A percentile compares a stretch with the other conserved stretches of the same genome.
Evolutionary conservation across 2,329 filamentous ascomycete genomes (phyloP).

Genomic region (Hirsutella rhossiliensis): DNA sequence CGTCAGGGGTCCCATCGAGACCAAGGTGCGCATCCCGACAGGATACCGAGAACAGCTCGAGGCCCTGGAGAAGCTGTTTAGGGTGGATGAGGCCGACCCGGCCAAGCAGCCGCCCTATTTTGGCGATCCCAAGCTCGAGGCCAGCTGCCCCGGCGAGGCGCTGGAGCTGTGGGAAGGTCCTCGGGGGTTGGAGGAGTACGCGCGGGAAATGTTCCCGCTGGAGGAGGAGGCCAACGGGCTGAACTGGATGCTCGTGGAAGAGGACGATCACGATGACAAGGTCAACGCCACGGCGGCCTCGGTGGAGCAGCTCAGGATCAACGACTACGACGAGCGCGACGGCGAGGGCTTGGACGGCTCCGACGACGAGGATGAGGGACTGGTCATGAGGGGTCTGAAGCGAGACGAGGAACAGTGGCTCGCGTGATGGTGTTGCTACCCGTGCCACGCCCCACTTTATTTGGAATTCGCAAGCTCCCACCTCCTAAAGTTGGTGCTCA

Average conservation of each 20-base stretch:
- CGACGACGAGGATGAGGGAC: slow-evolving; percentile 44
- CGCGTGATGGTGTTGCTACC: slow-evolving; percentile 32
- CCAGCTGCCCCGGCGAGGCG: slow-evolving; percentile 60
- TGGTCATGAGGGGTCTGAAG: slow-evolving; percentile 44
- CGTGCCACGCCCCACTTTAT: too few relatives aligned
- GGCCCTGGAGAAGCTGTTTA: slow-evolving; percentile 49
- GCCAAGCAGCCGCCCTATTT: slow-evolving; percentile 52
- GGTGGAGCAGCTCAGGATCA: slow-evolving; percentile 26
- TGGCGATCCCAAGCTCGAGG: slow-evolving; percentile 43
- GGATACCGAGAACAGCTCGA: slow-evolving; percentile 86
- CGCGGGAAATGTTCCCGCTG: slow-evolving; percentile 81
- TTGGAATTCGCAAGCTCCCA: too few relatives aligned
- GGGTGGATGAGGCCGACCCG: slow-evolving; percentile 35
- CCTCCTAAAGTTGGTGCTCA: too few relatives aligned
- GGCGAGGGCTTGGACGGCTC: background rate
- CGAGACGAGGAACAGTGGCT: slow-evolving; percentile 49
- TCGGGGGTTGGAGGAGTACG: slow-evolving; percentile 85
- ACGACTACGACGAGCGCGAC: slow-evolving; percentile 24
- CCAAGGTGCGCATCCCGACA: slow-evolving; percentile 73
- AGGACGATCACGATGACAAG: slow-evolving; percentile 31
- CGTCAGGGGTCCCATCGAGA: slow-evolving; percentile 63
- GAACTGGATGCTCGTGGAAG: slow-evolving; percentile 68
- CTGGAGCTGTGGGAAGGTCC: slow-evolving; percentile 84
- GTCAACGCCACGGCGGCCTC: slow-evolving; percentile 20
- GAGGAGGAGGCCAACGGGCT: slow-evolving; percentile 91